Evolutionary conservation across 106 monocot genomes (phyloP).

Genomic region (Phalaenopsis equestris): DNA sequence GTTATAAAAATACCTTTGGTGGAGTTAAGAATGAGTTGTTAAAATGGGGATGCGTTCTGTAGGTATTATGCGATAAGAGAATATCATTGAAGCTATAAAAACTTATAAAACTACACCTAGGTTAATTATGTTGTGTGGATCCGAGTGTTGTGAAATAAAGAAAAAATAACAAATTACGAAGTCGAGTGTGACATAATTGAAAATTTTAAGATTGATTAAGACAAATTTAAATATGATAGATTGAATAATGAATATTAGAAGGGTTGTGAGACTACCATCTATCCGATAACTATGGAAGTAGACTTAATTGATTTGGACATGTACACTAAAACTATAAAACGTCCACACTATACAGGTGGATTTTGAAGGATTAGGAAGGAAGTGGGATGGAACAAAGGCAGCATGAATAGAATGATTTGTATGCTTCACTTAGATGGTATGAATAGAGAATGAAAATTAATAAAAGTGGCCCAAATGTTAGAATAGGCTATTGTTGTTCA

Average conservation of each 20-base stretch:
- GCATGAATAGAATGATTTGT: neutral
- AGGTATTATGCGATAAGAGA: neutral
- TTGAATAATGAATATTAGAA: neutral
- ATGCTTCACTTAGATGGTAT: neutral
- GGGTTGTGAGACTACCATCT: neutral
- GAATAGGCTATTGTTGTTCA: neutral
- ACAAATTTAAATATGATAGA: neutral
- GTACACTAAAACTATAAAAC: neutral
- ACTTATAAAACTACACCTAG: neutral
- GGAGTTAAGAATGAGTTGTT: neutral
- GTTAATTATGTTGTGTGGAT: neutral
- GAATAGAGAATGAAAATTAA: neutral
- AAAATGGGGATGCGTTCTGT: no score
- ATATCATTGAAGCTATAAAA: neutral
- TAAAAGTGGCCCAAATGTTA: neutral
- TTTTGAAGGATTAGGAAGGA: neutral
- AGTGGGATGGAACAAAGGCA: neutral
- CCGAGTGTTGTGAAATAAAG: neutral
- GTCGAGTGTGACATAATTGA: neutral
- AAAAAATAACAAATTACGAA: neutral
- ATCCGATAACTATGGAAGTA: neutral
- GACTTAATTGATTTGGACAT: neutral
- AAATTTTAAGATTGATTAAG: neutral
- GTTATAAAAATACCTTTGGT: neutral
- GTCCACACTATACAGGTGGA: neutral